A percentile compares a stretch with the other conserved stretches of the same genome.
phyloP scores from a whole-genome alignment of 139 green algal genomes.

The Closterium sp. region DNA sequence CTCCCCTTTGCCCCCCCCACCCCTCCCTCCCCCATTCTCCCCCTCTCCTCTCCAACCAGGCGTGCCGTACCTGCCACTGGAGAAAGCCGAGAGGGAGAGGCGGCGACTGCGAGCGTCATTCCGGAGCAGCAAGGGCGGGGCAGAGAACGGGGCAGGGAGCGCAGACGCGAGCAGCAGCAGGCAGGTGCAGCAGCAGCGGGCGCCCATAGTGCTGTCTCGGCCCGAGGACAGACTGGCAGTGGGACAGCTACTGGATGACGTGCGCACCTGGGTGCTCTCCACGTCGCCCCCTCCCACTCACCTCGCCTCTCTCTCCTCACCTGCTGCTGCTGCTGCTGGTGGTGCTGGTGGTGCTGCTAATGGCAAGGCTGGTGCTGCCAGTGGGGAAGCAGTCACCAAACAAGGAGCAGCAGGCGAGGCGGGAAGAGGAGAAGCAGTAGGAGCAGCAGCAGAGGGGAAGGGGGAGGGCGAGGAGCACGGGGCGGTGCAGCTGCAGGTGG shows the following conservation, averaged over 20 bases:
- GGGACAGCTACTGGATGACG: not conserved
- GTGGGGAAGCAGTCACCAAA: too few relatives aligned
- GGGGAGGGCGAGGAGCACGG: not conserved
- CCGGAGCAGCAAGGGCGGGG: not conserved
- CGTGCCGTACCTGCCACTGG: not conserved
- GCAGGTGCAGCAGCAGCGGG: not conserved
- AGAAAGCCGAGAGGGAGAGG: not conserved
- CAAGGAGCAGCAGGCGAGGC: not conserved
- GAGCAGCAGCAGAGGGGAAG: not conserved
- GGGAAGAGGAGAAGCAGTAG: not conserved
- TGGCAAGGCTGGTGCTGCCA: too few relatives aligned
- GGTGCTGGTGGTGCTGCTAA: not conserved
- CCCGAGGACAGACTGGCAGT: not conserved
- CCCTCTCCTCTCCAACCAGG: not conserved
- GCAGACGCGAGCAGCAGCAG: not conserved
- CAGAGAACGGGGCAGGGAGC: not conserved
- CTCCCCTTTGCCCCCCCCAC: not conserved
- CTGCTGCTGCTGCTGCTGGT: not conserved
- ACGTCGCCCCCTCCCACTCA: not conserved
- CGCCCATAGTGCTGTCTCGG: constrained; percentile 15
- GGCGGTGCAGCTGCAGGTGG: not conserved
- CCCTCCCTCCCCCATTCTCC: not conserved
- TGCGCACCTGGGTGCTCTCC: constrained; percentile 2
- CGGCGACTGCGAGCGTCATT: not conserved
- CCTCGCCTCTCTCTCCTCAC: not conserved